A percentile compares a stretch with the other conserved stretches of the same genome.
phyloP scores from a whole-genome alignment of 306 rosid species.

The Ammopiptanthus mongolicus region DNA sequence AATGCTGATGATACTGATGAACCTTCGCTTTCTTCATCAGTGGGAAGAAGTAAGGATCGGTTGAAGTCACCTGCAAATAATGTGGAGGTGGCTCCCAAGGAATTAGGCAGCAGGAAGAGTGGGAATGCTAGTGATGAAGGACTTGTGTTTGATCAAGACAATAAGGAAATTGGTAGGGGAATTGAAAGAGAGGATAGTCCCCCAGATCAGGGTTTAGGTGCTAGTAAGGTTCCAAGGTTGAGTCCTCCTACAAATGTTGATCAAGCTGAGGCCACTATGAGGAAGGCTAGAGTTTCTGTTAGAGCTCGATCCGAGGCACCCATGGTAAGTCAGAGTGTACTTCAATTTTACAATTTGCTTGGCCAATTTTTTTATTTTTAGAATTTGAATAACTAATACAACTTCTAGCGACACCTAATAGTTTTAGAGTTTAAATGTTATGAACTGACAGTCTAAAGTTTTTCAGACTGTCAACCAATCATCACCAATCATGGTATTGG shows the following conservation, averaged over 20 bases:
- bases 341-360: neutral
- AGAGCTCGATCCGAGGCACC: slow-evolving; percentile 81
- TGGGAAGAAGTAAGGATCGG: slow-evolving; percentile 34
- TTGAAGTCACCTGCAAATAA: slow-evolving; percentile 37
- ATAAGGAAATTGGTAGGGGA: slow-evolving; percentile 31
- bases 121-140: slow-evolving; percentile 26
- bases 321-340: slow-evolving; percentile 38
- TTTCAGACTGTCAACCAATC: too few species aligned
- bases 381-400: neutral
- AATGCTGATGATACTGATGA: slow-evolving; percentile 33
- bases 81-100: slow-evolving; percentile 27
- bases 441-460: too few species aligned
- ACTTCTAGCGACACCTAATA: too few species aligned
- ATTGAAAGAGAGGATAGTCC: slow-evolving; percentile 47
- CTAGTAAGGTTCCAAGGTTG: slow-evolving; percentile 45
- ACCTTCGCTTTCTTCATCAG: slow-evolving; percentile 46
- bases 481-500: too few species aligned
- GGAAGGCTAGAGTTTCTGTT: slow-evolving; percentile 80
- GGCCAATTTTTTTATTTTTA: too few species aligned
- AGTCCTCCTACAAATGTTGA: slow-evolving; percentile 46
- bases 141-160: slow-evolving; percentile 30
- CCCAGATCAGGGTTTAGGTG: slow-evolving; percentile 31
- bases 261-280: slow-evolving; percentile 84
- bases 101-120: slow-evolving; percentile 6
- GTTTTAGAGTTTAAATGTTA: too few species aligned